Evolutionary conservation across 2,329 filamentous ascomycete genomes (phyloP).

Genomic region (Sporothrix sp.): DNA sequence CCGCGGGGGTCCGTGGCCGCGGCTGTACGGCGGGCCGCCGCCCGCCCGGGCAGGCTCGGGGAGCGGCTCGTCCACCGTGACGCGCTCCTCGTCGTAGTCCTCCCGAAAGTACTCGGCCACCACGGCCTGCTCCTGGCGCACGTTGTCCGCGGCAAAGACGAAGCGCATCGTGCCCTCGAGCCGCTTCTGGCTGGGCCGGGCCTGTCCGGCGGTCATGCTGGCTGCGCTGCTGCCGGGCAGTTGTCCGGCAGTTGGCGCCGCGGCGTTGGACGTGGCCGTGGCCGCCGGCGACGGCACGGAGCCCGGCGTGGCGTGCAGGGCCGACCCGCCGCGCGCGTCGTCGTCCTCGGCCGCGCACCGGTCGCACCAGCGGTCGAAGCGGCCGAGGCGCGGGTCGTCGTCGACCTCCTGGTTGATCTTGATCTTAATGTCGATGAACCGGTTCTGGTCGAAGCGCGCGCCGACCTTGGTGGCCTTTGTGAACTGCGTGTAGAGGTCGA

Average conservation of each 20-base stretch:
- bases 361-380: constrained; percentile 54
- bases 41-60: constrained; percentile 19
- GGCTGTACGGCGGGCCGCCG: not conserved
- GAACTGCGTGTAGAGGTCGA: constrained; percentile 88
- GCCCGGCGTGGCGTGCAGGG: constrained; percentile 26
- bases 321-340: constrained; percentile 21
- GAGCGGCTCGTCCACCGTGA: constrained; percentile 62
- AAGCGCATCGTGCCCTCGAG: constrained; percentile 75
- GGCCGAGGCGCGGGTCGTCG: constrained; percentile 44
- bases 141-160: constrained; percentile 72
- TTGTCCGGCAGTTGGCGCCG: no score
- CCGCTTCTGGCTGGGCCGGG: no score
- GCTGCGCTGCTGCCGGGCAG: no score
- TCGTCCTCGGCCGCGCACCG: constrained; percentile 37
- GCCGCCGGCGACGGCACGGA: constrained; percentile 33
- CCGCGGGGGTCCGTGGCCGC: not conserved
- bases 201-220: no score
- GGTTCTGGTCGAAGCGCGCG: constrained; percentile 59
- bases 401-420: constrained; percentile 74
- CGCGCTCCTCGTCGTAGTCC: constrained; percentile 66
- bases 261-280: no score
- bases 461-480: constrained; percentile 66
- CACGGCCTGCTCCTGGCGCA: constrained; percentile 57
- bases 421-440: constrained; percentile 80
- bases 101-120: constrained; percentile 61